Evolutionary conservation across 2,329 filamentous ascomycete genomes (phyloP).

Genomic region (Neonectria ditissima): DNA sequence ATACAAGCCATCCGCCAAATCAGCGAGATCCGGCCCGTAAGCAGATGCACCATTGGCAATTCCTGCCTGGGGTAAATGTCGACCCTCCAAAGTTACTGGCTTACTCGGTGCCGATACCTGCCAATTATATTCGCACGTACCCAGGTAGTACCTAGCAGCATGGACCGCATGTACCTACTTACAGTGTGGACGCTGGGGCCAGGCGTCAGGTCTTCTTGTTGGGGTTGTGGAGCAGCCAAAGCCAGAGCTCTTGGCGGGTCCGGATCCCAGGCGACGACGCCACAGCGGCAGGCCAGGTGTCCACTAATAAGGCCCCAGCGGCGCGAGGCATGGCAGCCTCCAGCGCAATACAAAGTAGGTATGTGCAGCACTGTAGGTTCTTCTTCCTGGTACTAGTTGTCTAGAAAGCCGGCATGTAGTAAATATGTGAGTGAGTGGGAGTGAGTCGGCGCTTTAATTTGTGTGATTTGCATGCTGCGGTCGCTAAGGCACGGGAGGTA

Average conservation of each 20-base stretch:
- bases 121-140: neutral
- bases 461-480: conserved; percentile 2
- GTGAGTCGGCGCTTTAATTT: no score
- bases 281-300: conserved; percentile 21
- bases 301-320: conserved; percentile 5
- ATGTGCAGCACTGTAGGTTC: neutral
- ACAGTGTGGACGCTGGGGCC: neutral
- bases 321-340: conserved; percentile 20
- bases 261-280: conserved; percentile 23
- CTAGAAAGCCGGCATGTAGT: no score
- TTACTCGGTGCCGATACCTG: neutral
- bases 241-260: conserved; percentile 13
- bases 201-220: conserved; percentile 9
- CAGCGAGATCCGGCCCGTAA: neutral
- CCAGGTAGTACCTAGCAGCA: neutral
- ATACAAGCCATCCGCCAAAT: neutral
- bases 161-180: no score
- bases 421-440: no score
- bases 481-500: conserved; percentile 4
- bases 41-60: neutral
- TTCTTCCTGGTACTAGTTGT: neutral
- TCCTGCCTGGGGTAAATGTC: neutral
- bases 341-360: neutral
- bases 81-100: neutral
- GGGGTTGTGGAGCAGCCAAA: conserved; percentile 26